Evolutionary conservation across 352 stramenopile species (phyloP).

Genomic region (Phytophthora melonis): DNA sequence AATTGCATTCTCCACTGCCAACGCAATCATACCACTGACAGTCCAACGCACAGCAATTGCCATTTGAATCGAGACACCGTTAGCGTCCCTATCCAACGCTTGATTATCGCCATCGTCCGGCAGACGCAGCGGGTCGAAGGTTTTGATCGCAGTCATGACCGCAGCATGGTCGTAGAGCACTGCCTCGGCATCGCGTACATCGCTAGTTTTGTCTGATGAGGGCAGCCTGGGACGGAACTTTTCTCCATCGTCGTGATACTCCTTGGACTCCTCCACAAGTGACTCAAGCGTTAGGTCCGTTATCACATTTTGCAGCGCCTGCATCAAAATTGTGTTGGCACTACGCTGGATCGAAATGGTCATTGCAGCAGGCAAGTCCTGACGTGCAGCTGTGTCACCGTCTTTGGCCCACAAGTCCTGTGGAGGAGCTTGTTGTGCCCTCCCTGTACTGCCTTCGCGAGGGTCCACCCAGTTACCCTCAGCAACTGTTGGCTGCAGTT

Average conservation of each 20-base stretch:
- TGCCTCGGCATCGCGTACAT: slow-evolving; percentile 5
- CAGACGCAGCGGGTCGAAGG: slow-evolving; percentile 18
- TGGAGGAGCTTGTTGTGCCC: not conserved
- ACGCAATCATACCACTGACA: slow-evolving; percentile 52
- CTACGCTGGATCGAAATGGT: slow-evolving; percentile 43
- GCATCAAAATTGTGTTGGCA: slow-evolving; percentile 43
- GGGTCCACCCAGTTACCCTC: not conserved
- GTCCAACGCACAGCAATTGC: slow-evolving; percentile 55
- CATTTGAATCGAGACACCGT: slow-evolving; percentile 48
- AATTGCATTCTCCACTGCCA: slow-evolving; percentile 50
- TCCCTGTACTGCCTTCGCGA: not conserved
- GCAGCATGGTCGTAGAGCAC: slow-evolving; percentile 27
- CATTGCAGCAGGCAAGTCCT: slow-evolving; percentile 31
- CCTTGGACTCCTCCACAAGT: not conserved
- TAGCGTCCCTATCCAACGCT: slow-evolving; percentile 6
- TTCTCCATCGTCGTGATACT: not conserved
- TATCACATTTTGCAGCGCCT: slow-evolving; percentile 40
- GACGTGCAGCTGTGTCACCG: not conserved
- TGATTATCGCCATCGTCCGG: slow-evolving; percentile 20
- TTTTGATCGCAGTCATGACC: slow-evolving; percentile 31
- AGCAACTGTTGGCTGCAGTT: not conserved
- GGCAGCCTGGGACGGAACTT: not conserved
- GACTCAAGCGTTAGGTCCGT: slow-evolving; percentile 24
- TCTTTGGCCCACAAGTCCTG: slow-evolving; percentile 4
- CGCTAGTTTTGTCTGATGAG: not conserved